phyloP scores from a whole-genome alignment of 1,284 basidiomycete species.

The Ustilago loliicola region DNA sequence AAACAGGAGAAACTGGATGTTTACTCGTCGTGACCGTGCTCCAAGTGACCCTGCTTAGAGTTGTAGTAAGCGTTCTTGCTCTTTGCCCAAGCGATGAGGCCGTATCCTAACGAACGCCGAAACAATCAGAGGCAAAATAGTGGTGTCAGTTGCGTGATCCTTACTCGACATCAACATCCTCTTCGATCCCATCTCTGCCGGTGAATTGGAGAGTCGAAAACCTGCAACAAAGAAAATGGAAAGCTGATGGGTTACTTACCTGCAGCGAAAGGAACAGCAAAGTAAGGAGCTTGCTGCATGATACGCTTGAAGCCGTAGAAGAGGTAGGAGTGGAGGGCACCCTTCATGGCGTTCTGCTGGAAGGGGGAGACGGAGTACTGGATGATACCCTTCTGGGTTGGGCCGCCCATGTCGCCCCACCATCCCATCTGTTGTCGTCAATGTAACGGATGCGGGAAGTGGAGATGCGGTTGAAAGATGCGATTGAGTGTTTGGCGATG shows the following conservation, averaged over 20 bases:
- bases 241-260: slow-evolving; percentile 41
- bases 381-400: slow-evolving; percentile 64
- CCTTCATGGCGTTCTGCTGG: slow-evolving; percentile 67
- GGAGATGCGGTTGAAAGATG: not conserved
- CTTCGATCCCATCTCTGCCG: no score
- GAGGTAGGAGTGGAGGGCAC: slow-evolving; percentile 64
- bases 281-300: slow-evolving; percentile 68
- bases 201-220: not conserved
- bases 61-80: slow-evolving; percentile 66
- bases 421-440: slow-evolving; percentile 63
- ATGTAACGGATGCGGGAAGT: not conserved
- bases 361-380: slow-evolving; percentile 67
- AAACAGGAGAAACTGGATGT: not conserved
- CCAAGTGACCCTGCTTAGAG: slow-evolving; percentile 68
- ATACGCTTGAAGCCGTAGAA: slow-evolving; percentile 69
- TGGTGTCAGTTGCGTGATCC: not conserved
- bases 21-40: slow-evolving; percentile 59
- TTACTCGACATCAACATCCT: no score
- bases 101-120: slow-evolving; percentile 51
- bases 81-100: slow-evolving; percentile 67
- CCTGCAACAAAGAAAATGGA: not conserved
- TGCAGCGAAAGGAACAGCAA: slow-evolving; percentile 63
- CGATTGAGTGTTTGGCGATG: not conserved
- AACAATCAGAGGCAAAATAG: not conserved
- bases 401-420: slow-evolving; percentile 70